phyloP scores from a whole-genome alignment of 768 basidiomycete genomes.

The Dacryopinax primogenitus region DNA sequence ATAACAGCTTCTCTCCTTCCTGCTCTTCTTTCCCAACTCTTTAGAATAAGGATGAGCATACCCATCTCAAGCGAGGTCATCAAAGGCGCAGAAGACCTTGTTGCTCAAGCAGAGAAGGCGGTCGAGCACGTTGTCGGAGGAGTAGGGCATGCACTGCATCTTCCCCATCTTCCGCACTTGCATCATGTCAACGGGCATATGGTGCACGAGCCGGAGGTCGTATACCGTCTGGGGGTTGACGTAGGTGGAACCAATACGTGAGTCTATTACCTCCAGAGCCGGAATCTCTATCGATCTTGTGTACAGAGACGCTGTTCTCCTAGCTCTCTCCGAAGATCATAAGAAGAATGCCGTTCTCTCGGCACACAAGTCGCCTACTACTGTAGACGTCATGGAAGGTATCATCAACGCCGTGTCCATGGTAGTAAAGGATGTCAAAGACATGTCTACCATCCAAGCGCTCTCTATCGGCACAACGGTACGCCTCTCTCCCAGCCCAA shows the following conservation, averaged over 20 bases:
- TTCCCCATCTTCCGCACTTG: background rate
- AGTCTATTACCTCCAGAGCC: no score
- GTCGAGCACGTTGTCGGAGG: background rate
- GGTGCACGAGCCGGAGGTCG: no score
- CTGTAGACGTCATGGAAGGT: slow-evolving; percentile 44
- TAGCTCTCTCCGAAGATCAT: slow-evolving; percentile 18
- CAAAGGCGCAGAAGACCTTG: background rate
- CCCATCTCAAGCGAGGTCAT: background rate
- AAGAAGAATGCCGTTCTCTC: background rate
- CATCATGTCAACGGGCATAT: background rate
- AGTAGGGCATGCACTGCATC: background rate
- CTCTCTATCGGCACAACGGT: slow-evolving; percentile 48
- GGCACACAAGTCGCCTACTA: slow-evolving; percentile 40
- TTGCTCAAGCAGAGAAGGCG: background rate
- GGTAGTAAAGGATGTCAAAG: slow-evolving; percentile 32
- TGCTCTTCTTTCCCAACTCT: background rate
- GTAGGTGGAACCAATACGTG: background rate
- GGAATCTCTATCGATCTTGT: no score
- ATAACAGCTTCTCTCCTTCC: background rate
- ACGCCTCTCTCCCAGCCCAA: background rate
- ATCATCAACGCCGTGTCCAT: slow-evolving; percentile 40
- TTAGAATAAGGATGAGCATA: background rate
- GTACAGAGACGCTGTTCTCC: slow-evolving; percentile 21
- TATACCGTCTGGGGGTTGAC: background rate
- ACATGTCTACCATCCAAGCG: slow-evolving; percentile 33